Base-by-base conservation (phyloP, 129 eudicot species). In the Deinandra increscens region DNA sequence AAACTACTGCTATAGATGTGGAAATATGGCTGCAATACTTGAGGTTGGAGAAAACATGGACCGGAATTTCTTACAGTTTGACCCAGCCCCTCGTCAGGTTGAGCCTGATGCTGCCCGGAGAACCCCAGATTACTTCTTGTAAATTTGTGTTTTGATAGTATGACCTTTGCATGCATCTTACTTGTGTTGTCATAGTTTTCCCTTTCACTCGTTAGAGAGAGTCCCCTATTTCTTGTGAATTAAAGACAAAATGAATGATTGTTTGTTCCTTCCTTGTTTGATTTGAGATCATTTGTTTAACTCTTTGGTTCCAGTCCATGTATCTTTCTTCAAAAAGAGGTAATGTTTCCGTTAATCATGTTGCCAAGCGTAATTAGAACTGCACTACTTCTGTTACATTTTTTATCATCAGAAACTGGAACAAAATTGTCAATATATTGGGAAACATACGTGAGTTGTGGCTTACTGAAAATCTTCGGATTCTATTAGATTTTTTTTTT, bases 1-100 rank as follows among this genome's bases (percentile, higher is more conserved):
- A 15, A 77, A 77, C 60, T 81, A 81, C 62, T 77, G 86, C 73
- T 78, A 82, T 19, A 76, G 82, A 76, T 80, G 83, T 54, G 83
- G 83, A 50, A 79, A 79, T 74, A 73, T 79, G 83, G 83, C 79
- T 67, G 83, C 79, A 4, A 79, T 79, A 66, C 83, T 79, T 59
- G 83, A 79, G 65, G 69, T 79, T 37, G 85, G 88, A 44, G 88
- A 84, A 66, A 80, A 84, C 6, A 83, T 83, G 88, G 88, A 83
- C 68, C 80, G 69, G 53, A 83, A 83, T 54, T 83, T 83, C 80
- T 76, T 83, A 45, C 88, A 83, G 39, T 83, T 83, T 60, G 88
- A 83, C 44, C 88, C 88, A n/a, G 85, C 88, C n/a, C 88, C 88
- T 29, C 82, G 88, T 34, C 79, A 73, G 75, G 70, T 73, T 33